Evolutionary conservation across 2,329 filamentous ascomycete genomes (phyloP).

Genomic region (Fusarium praegraminearum): DNA sequence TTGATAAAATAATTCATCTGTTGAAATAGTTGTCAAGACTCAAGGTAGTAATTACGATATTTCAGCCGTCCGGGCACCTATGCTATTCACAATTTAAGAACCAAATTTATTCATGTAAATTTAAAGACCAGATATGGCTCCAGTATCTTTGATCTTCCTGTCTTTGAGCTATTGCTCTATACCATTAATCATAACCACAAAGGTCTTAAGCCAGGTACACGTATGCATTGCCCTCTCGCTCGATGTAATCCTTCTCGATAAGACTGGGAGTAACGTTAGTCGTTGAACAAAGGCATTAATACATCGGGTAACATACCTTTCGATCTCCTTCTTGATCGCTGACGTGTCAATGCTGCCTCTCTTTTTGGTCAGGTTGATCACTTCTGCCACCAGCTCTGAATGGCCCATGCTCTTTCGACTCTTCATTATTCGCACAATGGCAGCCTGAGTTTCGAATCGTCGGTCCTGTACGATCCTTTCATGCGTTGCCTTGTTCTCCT

Average conservation of each 20-base stretch:
- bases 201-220: constrained; percentile 72
- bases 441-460: constrained; percentile 96
- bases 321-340: constrained; percentile 97
- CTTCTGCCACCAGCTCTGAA: constrained; percentile 87
- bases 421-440: constrained; percentile 98
- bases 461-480: constrained; percentile 89
- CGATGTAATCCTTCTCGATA: constrained; percentile 94
- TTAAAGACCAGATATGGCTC: background rate
- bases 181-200: background rate
- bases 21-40: background rate
- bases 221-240: constrained; percentile 79
- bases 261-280: constrained; percentile 64
- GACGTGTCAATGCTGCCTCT: constrained; percentile 85
- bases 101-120: background rate
- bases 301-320: constrained; percentile 73
- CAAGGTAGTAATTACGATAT: background rate
- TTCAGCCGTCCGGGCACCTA: constrained; percentile 24
- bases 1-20: background rate
- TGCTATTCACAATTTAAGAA: too few species aligned
- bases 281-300: background rate
- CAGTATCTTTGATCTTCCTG: background rate
- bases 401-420: constrained; percentile 88
- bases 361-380: constrained; percentile 89
- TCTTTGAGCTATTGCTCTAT: background rate
- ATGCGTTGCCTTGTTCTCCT: constrained; percentile 95